Conservation (phyloP, 2,329 filamentous ascomycete species). For the Fusarium nurragi region DNA sequence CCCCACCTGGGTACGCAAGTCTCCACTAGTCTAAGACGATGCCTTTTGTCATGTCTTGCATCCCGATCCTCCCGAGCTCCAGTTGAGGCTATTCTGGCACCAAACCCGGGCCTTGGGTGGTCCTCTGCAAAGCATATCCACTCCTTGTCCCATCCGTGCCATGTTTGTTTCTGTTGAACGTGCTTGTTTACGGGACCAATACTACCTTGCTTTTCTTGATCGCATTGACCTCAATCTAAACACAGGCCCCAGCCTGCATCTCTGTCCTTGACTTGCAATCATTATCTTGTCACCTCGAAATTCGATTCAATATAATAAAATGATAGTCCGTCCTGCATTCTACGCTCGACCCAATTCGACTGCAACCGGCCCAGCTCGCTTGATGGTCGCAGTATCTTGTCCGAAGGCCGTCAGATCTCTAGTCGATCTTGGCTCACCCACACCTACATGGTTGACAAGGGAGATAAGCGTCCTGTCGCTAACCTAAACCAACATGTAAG, state of each 20-base stretch:
- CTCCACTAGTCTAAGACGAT: slow-evolving; percentile 33
- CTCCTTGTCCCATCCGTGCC: slow-evolving; percentile 3
- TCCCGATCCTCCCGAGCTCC: slow-evolving; percentile 45
- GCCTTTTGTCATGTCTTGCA: slow-evolving; percentile 42
- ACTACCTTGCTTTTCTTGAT: slow-evolving; percentile 10
- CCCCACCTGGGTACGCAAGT: slow-evolving; percentile 18
- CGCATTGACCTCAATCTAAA: slow-evolving; percentile 13
- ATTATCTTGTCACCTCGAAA: not conserved
- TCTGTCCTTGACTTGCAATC: slow-evolving; percentile 7
- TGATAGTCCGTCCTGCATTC: slow-evolving; percentile 25
- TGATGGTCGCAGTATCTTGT: slow-evolving; percentile 8
- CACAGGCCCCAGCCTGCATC: slow-evolving; percentile 11
- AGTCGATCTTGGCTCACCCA: not conserved
- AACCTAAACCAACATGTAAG: not conserved
- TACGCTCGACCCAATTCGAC: slow-evolving; percentile 13
- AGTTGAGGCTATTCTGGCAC: slow-evolving; percentile 41
- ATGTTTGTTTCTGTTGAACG: not conserved
- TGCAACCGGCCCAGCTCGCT: slow-evolving; percentile 16
- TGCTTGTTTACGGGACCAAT: slow-evolving; percentile 20
- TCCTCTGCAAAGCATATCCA: slow-evolving; percentile 21
- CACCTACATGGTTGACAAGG: not conserved
- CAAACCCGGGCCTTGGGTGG: slow-evolving; percentile 32
- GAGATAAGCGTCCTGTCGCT: not conserved
- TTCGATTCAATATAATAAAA: slow-evolving; percentile 6
- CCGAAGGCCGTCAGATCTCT: slow-evolving; percentile 1